Evolutionary conservation across 495 filamentous ascomycete genomes (phyloP).

Genomic region (Hyaloscypha variabilis): DNA sequence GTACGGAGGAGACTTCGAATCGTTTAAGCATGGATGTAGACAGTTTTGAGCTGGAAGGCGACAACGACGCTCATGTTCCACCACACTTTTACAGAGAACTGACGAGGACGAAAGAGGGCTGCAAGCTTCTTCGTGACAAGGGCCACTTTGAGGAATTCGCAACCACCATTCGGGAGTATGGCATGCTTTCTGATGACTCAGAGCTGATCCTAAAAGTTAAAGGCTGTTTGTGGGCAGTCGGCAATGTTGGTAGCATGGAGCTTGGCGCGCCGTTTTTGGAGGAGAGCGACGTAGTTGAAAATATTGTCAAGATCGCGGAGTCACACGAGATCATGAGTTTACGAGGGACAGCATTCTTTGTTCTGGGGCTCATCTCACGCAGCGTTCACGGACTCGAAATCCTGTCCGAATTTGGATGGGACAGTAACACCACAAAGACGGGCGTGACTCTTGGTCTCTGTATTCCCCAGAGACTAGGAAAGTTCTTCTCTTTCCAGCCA

Average conservation of each 20-base stretch:
- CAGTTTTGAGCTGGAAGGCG: conserved; percentile 50
- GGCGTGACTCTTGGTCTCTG: conserved; percentile 86
- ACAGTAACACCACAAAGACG: conserved; percentile 80
- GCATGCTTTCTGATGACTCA: conserved; percentile 78
- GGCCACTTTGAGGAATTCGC: conserved; percentile 96
- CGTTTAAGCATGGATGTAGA: conserved; percentile 58
- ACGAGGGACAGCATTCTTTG: conserved; percentile 95
- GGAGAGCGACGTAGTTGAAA: conserved; percentile 79
- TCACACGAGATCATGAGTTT: conserved; percentile 85
- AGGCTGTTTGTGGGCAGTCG: conserved; percentile 95
- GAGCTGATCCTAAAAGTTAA: conserved; percentile 94
- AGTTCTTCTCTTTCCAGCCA: conserved; percentile 65
- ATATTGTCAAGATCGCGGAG: conserved; percentile 85
- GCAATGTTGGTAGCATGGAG: conserved; percentile 98
- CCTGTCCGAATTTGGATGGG: conserved; percentile 84
- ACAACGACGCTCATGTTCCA: conserved; percentile 65
- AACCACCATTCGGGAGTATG: conserved; percentile 81
- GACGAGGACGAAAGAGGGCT: conserved; percentile 89
- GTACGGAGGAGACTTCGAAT: conserved; percentile 46
- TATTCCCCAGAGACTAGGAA: conserved; percentile 76
- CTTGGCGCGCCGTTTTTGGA: conserved; percentile 92
- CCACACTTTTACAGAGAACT: conserved; percentile 98
- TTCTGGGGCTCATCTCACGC: conserved; percentile 87
- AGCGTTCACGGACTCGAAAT: conserved; percentile 93
- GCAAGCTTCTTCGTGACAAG: conserved; percentile 84